These are phyloP conservation scores for Spergularia marina DNA, from an alignment of 148 eudicot species.

Conservation along the genomic window DNA sequence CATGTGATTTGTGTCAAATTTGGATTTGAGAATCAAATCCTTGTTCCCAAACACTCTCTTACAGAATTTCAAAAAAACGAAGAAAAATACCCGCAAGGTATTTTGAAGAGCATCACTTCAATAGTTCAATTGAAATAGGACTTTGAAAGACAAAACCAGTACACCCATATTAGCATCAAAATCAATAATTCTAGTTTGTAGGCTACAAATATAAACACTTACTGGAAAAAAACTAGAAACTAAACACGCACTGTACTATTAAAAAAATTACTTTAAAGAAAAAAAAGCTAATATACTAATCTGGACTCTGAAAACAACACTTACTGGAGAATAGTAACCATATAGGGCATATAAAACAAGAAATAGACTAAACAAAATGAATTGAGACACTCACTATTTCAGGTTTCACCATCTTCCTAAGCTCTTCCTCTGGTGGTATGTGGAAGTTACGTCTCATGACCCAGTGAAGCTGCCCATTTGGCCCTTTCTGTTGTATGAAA, in stretches of 20 bases:
- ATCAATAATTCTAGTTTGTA: background rate
- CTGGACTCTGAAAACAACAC: background rate
- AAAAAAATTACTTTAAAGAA: background rate
- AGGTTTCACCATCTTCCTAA: conserved; percentile 89
- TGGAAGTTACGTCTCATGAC: conserved; percentile 82
- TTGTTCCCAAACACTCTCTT: too few relatives aligned
- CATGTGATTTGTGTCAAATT: too few relatives aligned
- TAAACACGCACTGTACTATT: background rate
- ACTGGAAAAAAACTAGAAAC: background rate
- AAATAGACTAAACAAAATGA: conserved; percentile 6
- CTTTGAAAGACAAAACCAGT: background rate
- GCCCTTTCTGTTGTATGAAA: conserved; percentile 45
- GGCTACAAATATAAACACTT: background rate
- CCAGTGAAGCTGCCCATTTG: conserved; percentile 72
- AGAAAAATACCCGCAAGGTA: background rate
- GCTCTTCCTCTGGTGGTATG: conserved; percentile 90
- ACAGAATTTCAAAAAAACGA: background rate
- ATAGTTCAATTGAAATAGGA: background rate
- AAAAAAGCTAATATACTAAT: background rate
- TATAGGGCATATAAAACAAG: background rate
- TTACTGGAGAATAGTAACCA: background rate
- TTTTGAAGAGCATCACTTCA: background rate
- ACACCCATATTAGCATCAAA: background rate
- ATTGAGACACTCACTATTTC: conserved; percentile 69
- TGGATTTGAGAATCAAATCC: too few relatives aligned